Base-by-base conservation (phyloP, 1,284 basidiomycete genomes). In the Tilletiopsis washingtonensis region DNA sequence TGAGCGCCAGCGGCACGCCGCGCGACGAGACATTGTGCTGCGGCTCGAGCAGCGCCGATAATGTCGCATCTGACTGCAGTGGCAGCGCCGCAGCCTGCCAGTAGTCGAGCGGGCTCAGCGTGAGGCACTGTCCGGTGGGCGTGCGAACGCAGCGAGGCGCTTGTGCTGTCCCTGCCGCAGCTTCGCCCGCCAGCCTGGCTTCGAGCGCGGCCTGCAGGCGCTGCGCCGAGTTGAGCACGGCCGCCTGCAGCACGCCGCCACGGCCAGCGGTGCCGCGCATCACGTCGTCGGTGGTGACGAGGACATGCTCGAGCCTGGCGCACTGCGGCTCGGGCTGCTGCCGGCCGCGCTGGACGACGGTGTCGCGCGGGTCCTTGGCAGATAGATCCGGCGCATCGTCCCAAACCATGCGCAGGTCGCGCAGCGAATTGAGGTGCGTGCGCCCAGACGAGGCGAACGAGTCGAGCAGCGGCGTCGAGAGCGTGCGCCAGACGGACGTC, bases 371-470 rank as follows among this genome's bases (percentile, higher is more conserved):
- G 26, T 67, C 64, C 37, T 62, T 45, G 25, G 64, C 64, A 29
- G 50, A 37, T 6, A 67, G 58, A 40, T 67, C 64, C 41, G 43
- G 55, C 3, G 67, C 64, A 46, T 71, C 69, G 45, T 71, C 69
- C 69, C 69, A 71, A 11, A 71, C 47, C 56, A 71, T 59, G 29
- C 65, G 60, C 15, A 71, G 57, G 47, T 71, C 69, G 29, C 67
- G 61, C 38, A 71, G 51, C 37, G 57, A 59, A 47, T 63, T 67
- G 57, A 61, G 56, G 43, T 67, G 62, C 23, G 58, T 61, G 11
- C 64, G 47, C 1, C 63, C 64, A 42, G 56, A 59, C 51, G 59
- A 59, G 3, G 57, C 59, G 32, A 67, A 67, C 17, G 63, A 65
- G 42, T 67, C 64, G 48, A 67, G 60, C 32, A 67, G 61, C 2